Percentiles rank a stretch among this genome's conserved stretches.
These are phyloP conservation scores for Diaporthe eres DNA, from an alignment of 2,329 filamentous ascomycete species.

Conservation along the genomic window DNA sequence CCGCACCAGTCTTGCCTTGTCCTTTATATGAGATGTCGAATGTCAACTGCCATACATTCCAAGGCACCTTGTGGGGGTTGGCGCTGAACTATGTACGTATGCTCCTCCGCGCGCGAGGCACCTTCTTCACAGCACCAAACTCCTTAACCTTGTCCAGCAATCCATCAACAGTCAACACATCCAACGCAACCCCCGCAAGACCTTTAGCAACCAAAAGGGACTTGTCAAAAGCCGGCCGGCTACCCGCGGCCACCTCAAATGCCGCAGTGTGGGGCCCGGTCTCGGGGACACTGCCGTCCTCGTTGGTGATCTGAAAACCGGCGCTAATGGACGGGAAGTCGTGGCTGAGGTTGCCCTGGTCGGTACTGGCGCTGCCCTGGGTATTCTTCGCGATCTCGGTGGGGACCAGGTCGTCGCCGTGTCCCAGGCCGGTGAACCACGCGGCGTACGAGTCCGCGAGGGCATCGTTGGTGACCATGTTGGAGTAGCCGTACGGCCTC, in stretches of 20 bases:
- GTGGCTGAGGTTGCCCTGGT: constrained; percentile 60
- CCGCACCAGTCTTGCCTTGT: too few species aligned
- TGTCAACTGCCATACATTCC: not conserved
- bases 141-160: constrained; percentile 10
- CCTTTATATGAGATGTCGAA: not conserved
- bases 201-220: not conserved
- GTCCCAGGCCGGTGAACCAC: constrained; percentile 44
- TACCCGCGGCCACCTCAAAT: constrained; percentile 6
- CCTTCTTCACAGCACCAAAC: not conserved
- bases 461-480: constrained; percentile 50
- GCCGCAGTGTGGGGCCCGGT: not conserved
- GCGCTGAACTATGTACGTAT: not conserved
- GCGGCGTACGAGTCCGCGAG: constrained; percentile 45
- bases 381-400: constrained; percentile 42
- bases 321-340: constrained; percentile 59
- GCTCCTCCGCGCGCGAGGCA: constrained; percentile 1
- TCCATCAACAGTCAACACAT: constrained; percentile 5
- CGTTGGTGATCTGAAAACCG: constrained; percentile 55
- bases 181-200: not conserved
- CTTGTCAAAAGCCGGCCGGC: constrained; percentile 5
- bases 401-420: constrained; percentile 47
- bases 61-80: too few species aligned
- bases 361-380: constrained; percentile 45
- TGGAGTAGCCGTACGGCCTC: constrained; percentile 49
- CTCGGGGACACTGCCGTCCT: constrained; percentile 45